Conservation (phyloP, 2,329 filamentous ascomycete species). For the Pyricularia sp. region DNA sequence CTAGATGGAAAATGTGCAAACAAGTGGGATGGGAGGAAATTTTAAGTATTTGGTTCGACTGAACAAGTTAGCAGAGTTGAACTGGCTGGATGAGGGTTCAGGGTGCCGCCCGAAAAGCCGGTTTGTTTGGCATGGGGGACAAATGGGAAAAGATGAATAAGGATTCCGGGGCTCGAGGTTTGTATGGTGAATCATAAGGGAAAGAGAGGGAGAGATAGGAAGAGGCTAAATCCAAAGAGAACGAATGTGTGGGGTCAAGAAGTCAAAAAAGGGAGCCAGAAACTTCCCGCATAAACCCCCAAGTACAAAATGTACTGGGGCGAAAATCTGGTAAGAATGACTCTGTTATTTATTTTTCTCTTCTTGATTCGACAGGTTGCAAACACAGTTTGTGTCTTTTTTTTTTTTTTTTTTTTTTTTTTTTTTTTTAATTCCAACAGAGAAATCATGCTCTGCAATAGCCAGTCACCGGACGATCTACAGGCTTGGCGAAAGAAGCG, state of each 20-base stretch:
- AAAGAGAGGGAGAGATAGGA: too few relatives aligned
- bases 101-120: too few relatives aligned
- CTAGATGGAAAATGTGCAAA: background rate
- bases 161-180: background rate
- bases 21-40: too few relatives aligned
- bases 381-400: background rate
- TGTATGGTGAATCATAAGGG: constrained; percentile 10
- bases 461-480: background rate
- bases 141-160: background rate
- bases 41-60: background rate
- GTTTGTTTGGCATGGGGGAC: background rate
- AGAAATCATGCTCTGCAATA: background rate
- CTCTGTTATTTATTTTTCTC: too few relatives aligned
- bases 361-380: background rate
- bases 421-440: background rate
- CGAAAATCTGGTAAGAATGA: background rate
- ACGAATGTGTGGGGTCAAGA: constrained; percentile 4
- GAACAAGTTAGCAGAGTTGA: too few relatives aligned
- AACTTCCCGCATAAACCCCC: too few relatives aligned
- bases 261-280: background rate
- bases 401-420: too few relatives aligned
- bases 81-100: too few relatives aligned
- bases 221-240: background rate
- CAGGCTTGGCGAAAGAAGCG: background rate
- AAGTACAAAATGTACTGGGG: too few relatives aligned